Evolutionary conservation across 2,329 filamentous ascomycete species (phyloP).

Genomic region (Phyllosticta citriasiana): DNA sequence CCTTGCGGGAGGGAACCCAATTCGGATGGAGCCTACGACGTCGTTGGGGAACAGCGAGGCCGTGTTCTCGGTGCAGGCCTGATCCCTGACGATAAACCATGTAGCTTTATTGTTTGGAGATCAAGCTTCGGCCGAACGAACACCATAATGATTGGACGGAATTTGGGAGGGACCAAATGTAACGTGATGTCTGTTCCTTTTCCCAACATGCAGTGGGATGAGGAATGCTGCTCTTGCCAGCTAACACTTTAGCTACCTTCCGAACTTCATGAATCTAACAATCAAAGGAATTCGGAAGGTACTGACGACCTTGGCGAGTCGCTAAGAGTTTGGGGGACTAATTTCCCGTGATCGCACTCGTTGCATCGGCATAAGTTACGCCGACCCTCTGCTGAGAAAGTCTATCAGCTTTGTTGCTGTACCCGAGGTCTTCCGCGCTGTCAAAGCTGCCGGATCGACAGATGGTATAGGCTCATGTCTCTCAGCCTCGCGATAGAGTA

Average conservation of each 20-base stretch:
- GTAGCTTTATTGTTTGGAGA: neutral
- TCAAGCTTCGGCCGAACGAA: neutral
- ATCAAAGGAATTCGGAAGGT: neutral
- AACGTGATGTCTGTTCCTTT: neutral
- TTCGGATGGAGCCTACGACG: neutral
- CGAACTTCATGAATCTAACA: neutral
- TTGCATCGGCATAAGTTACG: neutral
- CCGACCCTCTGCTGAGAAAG: neutral
- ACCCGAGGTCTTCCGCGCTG: neutral
- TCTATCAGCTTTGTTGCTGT: neutral
- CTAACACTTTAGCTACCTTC: too few relatives aligned
- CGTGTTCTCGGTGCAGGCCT: neutral
- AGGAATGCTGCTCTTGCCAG: neutral
- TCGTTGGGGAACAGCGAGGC: neutral
- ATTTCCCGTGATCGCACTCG: neutral
- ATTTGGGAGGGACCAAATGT: neutral
- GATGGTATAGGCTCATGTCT: neutral
- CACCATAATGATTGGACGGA: neutral
- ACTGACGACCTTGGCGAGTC: neutral
- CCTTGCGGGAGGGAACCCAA: neutral
- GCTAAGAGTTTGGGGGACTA: neutral
- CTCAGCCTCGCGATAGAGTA: neutral
- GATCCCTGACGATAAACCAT: neutral
- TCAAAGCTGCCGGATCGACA: neutral
- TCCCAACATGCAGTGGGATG: neutral